phyloP scores from a whole-genome alignment of 305 asterid species.

The Solanum chacoense region DNA sequence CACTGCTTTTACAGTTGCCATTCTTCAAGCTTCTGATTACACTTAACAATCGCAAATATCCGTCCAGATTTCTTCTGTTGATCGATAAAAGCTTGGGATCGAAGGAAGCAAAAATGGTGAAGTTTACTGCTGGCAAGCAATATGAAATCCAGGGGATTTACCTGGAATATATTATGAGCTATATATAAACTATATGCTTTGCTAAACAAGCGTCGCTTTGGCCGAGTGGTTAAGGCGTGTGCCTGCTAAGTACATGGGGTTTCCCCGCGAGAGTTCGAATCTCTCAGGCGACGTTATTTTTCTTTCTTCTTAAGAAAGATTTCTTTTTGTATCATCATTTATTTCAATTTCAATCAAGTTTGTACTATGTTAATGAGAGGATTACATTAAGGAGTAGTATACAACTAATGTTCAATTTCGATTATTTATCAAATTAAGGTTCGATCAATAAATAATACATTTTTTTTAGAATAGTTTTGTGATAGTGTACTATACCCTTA shows the following conservation, averaged over 20 bases:
- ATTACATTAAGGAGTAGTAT: background rate
- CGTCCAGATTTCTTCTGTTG: background rate
- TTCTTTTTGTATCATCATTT: background rate
- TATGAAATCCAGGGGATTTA: background rate
- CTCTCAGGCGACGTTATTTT: slow-evolving; percentile 87
- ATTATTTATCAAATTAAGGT: background rate
- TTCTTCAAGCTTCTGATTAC: slow-evolving; percentile 6
- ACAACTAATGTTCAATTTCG: background rate
- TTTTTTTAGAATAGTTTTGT: no score
- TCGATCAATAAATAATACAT: background rate
- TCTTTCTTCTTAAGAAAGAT: background rate
- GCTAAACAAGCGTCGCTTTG: slow-evolving; percentile 44
- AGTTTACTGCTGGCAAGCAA: background rate
- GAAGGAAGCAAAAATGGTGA: background rate
- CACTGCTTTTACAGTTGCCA: slow-evolving; percentile 79
- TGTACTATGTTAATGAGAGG: background rate
- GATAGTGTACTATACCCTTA: background rate
- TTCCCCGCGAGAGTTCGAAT: slow-evolving; percentile 99
- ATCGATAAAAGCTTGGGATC: background rate
- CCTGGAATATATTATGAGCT: background rate
- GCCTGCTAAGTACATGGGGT: slow-evolving; percentile 99
- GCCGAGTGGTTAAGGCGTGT: slow-evolving; percentile 99
- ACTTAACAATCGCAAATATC: background rate
- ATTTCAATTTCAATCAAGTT: background rate
- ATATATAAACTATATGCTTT: background rate